Evolutionary conservation across 345 rosid genomes (phyloP).

Genomic region (Gossypium herbaceum): DNA sequence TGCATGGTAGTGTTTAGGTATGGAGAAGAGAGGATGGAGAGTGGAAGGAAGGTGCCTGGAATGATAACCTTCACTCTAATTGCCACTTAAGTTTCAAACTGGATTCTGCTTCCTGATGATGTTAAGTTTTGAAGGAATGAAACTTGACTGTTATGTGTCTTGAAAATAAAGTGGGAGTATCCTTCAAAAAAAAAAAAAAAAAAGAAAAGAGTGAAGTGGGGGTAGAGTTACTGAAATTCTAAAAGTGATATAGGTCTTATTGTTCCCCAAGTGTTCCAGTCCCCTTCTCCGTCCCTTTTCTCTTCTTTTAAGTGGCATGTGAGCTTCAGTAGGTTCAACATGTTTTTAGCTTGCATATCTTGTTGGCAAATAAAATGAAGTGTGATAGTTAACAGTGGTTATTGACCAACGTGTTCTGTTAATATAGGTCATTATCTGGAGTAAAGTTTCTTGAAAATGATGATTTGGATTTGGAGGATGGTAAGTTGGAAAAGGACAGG

Average conservation of each 20-base stretch:
- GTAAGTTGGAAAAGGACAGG: slow-evolving; percentile 53
- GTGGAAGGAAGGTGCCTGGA: background rate
- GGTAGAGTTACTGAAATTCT: background rate
- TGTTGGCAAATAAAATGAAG: background rate
- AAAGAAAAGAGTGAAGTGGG: background rate
- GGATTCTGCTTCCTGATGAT: background rate
- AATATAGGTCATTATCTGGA: slow-evolving; percentile 41
- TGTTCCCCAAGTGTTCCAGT: background rate
- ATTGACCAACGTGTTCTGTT: slow-evolving; percentile 13
- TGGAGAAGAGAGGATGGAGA: background rate
- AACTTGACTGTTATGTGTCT: background rate
- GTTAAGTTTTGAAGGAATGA: background rate
- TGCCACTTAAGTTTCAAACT: background rate
- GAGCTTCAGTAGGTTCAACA: background rate
- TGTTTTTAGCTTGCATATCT: background rate
- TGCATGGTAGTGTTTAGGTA: background rate
- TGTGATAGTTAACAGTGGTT: background rate
- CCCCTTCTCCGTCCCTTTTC: background rate
- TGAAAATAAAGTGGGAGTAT: background rate
- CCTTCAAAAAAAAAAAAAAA: too few species aligned
- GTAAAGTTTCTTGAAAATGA: slow-evolving; percentile 58
- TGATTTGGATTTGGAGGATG: slow-evolving; percentile 80
- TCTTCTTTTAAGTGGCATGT: background rate
- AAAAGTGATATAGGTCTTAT: background rate
- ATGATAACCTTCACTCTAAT: background rate